Evolutionary conservation across 108 stramenopile genomes (phyloP).

Genomic region (Hondaea fermentalgiana): DNA sequence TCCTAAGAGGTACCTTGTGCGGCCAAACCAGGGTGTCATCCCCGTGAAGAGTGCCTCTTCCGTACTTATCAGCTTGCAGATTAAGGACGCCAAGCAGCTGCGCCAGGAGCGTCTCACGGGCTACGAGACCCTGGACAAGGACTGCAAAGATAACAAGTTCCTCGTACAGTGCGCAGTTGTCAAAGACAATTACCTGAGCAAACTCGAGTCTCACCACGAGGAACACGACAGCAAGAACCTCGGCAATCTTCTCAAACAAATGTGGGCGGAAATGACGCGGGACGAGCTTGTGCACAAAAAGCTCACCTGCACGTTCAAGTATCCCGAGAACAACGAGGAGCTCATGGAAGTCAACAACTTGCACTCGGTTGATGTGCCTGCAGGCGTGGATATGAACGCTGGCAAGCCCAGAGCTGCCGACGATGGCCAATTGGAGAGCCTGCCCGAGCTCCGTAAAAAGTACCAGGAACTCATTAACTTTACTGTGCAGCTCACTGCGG

Average conservation of each 20-base stretch:
- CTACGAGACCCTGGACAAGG: background rate
- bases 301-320: background rate
- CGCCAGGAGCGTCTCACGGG: background rate
- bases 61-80: background rate
- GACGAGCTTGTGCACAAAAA: background rate
- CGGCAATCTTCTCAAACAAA: background rate
- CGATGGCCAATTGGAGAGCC: background rate
- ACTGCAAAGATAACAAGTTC: conserved; percentile 12
- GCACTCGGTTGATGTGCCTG: background rate
- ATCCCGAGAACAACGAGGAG: background rate
- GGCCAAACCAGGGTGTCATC: conserved; percentile 15
- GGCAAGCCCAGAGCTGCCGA: background rate
- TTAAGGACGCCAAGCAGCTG: conserved; percentile 4
- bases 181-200: background rate
- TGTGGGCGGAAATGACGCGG: background rate
- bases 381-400: background rate
- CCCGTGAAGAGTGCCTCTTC: background rate
- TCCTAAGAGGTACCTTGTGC: conserved; percentile 15
- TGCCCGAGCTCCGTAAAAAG: conserved; percentile 60
- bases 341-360: background rate
- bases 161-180: background rate
- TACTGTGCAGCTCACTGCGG: conserved; percentile 79
- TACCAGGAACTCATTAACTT: conserved; percentile 84
- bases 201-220: background rate
- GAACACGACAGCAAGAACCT: background rate